phyloP scores from a whole-genome alignment of 352 stramenopile genomes.

The Phytophthora sansomeana region DNA sequence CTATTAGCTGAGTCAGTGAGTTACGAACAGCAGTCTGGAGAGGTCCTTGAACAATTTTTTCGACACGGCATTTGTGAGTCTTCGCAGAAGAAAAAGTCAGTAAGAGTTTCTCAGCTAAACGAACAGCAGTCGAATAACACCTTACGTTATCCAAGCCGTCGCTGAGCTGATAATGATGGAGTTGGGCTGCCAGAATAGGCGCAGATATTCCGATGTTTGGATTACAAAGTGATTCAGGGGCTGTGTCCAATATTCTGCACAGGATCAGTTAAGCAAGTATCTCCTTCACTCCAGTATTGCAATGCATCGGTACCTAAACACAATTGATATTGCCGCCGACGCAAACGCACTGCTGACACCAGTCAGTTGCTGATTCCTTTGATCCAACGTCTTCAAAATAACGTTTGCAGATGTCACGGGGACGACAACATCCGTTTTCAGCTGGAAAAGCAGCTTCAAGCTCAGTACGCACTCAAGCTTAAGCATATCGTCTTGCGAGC shows the following conservation, averaged over 20 bases:
- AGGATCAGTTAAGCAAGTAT: background rate
- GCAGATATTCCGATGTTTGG: constrained; percentile 1
- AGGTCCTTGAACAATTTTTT: constrained; percentile 24
- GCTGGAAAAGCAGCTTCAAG: constrained; percentile 32
- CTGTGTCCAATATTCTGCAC: constrained; percentile 18
- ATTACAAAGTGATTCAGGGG: constrained; percentile 9
- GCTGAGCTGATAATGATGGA: constrained; percentile 28
- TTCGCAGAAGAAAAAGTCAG: constrained; percentile 5
- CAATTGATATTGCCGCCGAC: constrained; percentile 16
- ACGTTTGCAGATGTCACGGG: constrained; percentile 28
- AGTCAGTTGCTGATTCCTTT: constrained; percentile 15
- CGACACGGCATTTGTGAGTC: constrained; percentile 16
- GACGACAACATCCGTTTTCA: constrained; percentile 13
- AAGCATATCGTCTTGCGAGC: constrained; percentile 18
- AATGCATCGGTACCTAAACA: constrained; percentile 27
- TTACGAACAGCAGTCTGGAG: constrained; percentile 14
- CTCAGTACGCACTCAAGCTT: constrained; percentile 31
- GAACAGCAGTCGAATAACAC: background rate
- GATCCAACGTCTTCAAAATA: constrained; percentile 36
- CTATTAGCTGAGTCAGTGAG: constrained; percentile 13
- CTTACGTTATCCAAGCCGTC: constrained; percentile 23
- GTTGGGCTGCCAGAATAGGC: constrained; percentile 15
- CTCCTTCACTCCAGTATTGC: background rate
- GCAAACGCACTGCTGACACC: constrained; percentile 14
- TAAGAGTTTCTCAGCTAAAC: background rate